Evolutionary conservation across 73 alveolate species (phyloP), one percentile per base, ranked within the genome.

Genomic region (Halteria grandinella): DNA sequence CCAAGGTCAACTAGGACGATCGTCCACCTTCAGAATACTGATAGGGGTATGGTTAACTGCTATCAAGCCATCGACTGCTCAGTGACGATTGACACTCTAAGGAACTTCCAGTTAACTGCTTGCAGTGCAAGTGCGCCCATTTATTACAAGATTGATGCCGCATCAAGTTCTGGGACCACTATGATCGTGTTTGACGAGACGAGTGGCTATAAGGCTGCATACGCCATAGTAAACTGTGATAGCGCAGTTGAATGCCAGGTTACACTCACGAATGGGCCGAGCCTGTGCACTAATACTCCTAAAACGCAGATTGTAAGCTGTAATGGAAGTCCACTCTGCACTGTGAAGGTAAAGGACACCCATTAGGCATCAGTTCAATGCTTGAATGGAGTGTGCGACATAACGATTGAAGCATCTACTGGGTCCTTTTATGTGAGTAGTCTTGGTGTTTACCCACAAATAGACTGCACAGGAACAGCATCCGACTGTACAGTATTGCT

Each of bases 351-450:
- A 25, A 1, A 32, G 7, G 17, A 60, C 24, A 60, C 77, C 20
- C 59, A 60, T 37, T 37, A 40, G 17, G 58, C 43, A 5, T 34
- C 77, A 2, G 43, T 60, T 1, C n/a, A 60, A 12, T 60, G 77
- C 40, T 18, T 3, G n/a, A 6, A 11, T 8, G 34, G 60, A 40
- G 24, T 1, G 3, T 60, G 77, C 34, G 21, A 7, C 7, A 57
- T 33, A 15, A 57, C 73, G 31, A 57, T 57, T 17, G 23, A 24
- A 57, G 17, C 53, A 14, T 57, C 73, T n/a, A 29, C 73, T n/a
- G 8, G 34, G 23, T 34, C 31, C 7, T 20, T 11, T 29, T 15
- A 5, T 57, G 50, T 31, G 3, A 10, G 34, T 32, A 33, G 3
- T 57, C 15, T 18, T 53, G 55, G 8, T 32, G 37, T 39, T 10